Conservation (phyloP, 2,329 filamentous ascomycete species). For the Monosporascus sp. region DNA sequence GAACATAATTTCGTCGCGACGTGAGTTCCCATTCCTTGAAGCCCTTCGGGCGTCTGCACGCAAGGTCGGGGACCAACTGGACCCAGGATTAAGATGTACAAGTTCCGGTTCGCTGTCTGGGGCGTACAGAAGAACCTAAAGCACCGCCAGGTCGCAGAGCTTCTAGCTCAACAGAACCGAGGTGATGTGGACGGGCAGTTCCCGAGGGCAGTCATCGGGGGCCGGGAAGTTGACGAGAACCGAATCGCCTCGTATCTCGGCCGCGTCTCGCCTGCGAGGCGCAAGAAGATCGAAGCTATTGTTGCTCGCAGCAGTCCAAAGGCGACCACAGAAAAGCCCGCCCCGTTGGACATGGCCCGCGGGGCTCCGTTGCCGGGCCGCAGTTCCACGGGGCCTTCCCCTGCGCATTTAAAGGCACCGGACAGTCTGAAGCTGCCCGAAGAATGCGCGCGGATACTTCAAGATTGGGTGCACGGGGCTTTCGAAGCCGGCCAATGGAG, state of each 20-base stretch:
- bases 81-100: slow-evolving; percentile 18
- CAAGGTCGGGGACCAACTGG: slow-evolving; percentile 2
- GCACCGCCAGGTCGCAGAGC: slow-evolving; percentile 13
- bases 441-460: slow-evolving; percentile 15
- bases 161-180: slow-evolving; percentile 10
- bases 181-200: slow-evolving; percentile 12
- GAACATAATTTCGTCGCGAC: slow-evolving; percentile 18
- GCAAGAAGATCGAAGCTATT: slow-evolving; percentile 9
- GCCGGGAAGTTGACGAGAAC: slow-evolving; percentile 12
- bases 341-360: slow-evolving; percentile 10
- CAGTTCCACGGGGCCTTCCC: slow-evolving; percentile 1
- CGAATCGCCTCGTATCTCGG: slow-evolving; percentile 13
- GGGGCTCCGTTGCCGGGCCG: slow-evolving; percentile 12
- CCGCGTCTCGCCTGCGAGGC: slow-evolving; percentile 9
- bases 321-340: not conserved
- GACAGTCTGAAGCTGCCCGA: slow-evolving; percentile 13
- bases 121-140: slow-evolving; percentile 18
- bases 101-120: slow-evolving; percentile 18
- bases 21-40: slow-evolving; percentile 9
- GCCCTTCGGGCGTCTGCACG: not conserved
- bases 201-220: slow-evolving; percentile 10
- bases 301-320: slow-evolving; percentile 1
- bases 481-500: slow-evolving; percentile 9
- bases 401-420: slow-evolving; percentile 9
- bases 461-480: slow-evolving; percentile 11